Conservation (phyloP, 192 early-diverging fungal genomes). For the Backusella macrospora region DNA sequence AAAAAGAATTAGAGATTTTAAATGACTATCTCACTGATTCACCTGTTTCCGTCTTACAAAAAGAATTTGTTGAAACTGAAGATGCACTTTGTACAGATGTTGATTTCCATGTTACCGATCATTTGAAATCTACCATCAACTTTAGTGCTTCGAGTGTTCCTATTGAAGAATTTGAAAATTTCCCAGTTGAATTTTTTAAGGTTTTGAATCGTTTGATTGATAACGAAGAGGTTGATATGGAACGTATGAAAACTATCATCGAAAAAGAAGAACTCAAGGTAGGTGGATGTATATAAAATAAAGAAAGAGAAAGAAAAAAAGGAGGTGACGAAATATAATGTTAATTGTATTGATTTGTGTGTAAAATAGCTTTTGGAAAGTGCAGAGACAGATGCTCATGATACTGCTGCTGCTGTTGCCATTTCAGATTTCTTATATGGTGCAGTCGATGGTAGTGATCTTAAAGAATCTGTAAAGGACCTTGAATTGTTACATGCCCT, state of each 20-base stretch:
- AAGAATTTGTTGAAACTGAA: slow-evolving; percentile 64
- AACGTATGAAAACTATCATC: slow-evolving; percentile 55
- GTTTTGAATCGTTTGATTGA: slow-evolving; percentile 46
- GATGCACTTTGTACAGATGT: slow-evolving; percentile 64
- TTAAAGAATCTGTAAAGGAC: slow-evolving; percentile 47
- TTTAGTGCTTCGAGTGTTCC: slow-evolving; percentile 56
- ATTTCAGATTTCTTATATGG: slow-evolving; percentile 59
- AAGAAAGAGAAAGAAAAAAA: background rate
- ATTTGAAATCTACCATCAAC: slow-evolving; percentile 47
- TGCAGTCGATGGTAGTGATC: slow-evolving; percentile 48
- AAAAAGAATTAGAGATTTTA: slow-evolving; percentile 41
- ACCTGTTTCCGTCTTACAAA: slow-evolving; percentile 55
- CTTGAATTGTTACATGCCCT: slow-evolving; percentile 47
- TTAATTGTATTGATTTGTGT: background rate
- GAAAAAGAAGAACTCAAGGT: slow-evolving; percentile 55
- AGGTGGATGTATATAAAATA: background rate
- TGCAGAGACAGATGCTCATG: slow-evolving; percentile 45
- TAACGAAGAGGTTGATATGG: slow-evolving; percentile 60
- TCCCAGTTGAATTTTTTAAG: slow-evolving; percentile 48
- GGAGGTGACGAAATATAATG: background rate
- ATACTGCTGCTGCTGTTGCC: slow-evolving; percentile 28
- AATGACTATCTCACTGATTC: slow-evolving; percentile 59
- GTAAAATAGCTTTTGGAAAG: slow-evolving; percentile 35
- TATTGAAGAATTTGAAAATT: slow-evolving; percentile 52
- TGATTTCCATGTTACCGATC: slow-evolving; percentile 47